These are phyloP conservation scores for Fusarium sp. DNA, from an alignment of 2,329 filamentous ascomycete species.

Conservation along the genomic window DNA sequence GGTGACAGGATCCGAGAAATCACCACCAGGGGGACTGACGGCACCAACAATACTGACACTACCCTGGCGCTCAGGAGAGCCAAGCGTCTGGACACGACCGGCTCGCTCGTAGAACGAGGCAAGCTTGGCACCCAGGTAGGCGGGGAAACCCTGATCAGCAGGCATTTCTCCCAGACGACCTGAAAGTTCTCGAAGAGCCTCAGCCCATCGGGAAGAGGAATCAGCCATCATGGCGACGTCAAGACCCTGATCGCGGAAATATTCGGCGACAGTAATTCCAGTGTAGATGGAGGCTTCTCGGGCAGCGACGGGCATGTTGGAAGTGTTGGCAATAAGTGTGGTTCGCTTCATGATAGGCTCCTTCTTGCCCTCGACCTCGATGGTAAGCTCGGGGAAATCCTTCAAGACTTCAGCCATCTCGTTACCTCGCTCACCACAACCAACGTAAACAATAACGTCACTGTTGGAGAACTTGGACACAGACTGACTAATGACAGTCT, in stretches of 20 bases:
- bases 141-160: slow-evolving; percentile 99
- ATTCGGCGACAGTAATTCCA: slow-evolving; percentile 93
- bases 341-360: slow-evolving; percentile 99
- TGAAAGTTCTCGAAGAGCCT: slow-evolving; percentile 98
- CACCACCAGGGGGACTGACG: slow-evolving; percentile 96
- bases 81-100: slow-evolving; percentile 86
- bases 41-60: slow-evolving; percentile 98
- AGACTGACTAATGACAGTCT: slow-evolving; percentile 98
- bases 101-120: slow-evolving; percentile 99
- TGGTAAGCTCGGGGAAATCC: slow-evolving; percentile 98
- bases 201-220: slow-evolving; percentile 97
- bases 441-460: slow-evolving; percentile 98
- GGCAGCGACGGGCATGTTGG: slow-evolving; percentile 99
- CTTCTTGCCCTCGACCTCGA: slow-evolving; percentile 92
- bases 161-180: slow-evolving; percentile 99
- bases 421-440: slow-evolving; percentile 92
- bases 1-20: slow-evolving; percentile 99
- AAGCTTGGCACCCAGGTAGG: slow-evolving; percentile 95
- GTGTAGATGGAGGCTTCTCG: slow-evolving; percentile 99
- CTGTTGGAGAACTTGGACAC: slow-evolving; percentile 99
- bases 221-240: slow-evolving; percentile 99
- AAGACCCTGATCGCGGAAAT: slow-evolving; percentile 97
- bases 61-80: slow-evolving; percentile 88
- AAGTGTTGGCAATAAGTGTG: slow-evolving; percentile 97
- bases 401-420: slow-evolving; percentile 99